Conservation (phyloP, 306 rosid species). For the Cercis canadensis region DNA sequence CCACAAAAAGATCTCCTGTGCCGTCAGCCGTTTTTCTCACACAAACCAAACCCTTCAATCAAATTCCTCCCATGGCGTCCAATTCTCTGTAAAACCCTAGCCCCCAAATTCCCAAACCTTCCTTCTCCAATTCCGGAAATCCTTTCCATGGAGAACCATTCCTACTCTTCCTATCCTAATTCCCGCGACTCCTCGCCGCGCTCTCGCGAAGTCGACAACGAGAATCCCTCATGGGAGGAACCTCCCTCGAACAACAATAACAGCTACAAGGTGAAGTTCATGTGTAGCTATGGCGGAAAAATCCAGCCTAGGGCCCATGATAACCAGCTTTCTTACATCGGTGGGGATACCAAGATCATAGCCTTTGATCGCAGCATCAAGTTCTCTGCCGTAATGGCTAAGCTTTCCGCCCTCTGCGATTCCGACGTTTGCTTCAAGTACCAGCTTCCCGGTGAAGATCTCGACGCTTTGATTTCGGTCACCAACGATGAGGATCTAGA, state of each 20-base stretch:
- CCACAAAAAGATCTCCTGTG: no score
- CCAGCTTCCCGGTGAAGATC: constrained; percentile 70
- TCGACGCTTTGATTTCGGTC: constrained; percentile 73
- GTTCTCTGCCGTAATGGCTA: constrained; percentile 50
- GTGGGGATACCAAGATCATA: constrained; percentile 71
- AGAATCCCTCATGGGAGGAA: constrained; percentile 62
- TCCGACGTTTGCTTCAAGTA: constrained; percentile 59
- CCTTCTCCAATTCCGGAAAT: background rate
- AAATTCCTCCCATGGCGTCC: background rate
- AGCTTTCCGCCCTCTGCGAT: constrained; percentile 54
- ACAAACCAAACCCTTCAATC: background rate
- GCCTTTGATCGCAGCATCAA: constrained; percentile 58
- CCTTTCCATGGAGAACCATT: constrained; percentile 54
- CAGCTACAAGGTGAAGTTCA: constrained; percentile 55
- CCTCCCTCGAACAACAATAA: constrained; percentile 7
- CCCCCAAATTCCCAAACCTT: background rate
- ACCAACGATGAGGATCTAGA: constrained; percentile 71
- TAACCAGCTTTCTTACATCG: constrained; percentile 66
- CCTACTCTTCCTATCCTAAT: constrained; percentile 56
- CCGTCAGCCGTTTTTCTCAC: background rate
- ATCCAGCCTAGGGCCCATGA: constrained; percentile 64
- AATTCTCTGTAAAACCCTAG: constrained; percentile 7
- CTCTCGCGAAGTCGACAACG: constrained; percentile 57
- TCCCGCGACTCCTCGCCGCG: constrained; percentile 71
- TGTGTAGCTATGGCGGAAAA: constrained; percentile 73